phyloP scores from a whole-genome alignment of 2,329 filamentous ascomycete genomes.

The Periconia digitata region DNA sequence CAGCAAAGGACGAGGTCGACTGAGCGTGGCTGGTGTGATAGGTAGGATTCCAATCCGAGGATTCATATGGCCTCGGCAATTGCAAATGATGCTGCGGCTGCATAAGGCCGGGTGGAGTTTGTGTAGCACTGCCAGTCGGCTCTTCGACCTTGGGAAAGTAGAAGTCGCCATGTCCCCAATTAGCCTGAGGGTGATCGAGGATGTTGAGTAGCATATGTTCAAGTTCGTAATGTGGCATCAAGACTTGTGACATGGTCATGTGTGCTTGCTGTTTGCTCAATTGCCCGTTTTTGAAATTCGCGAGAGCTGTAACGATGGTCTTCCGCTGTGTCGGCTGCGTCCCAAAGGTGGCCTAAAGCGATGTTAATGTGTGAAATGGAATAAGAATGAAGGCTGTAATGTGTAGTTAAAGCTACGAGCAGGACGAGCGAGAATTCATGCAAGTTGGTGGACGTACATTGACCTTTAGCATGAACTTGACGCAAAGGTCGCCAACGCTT shows the following conservation, averaged over 20 bases:
- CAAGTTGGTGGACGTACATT: conserved; percentile 21
- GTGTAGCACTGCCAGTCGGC: background rate
- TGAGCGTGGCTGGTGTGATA: background rate
- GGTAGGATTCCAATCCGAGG: conserved; percentile 13
- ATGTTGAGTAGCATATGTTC: conserved; percentile 23
- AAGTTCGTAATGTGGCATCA: conserved; percentile 23
- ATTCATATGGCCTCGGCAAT: conserved; percentile 18
- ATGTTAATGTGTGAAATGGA: background rate
- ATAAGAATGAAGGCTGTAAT: too few species aligned
- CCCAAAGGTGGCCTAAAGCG: conserved; percentile 18
- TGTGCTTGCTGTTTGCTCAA: conserved; percentile 26
- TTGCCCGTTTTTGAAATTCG: conserved; percentile 16
- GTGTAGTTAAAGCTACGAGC: too few species aligned
- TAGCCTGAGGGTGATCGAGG: conserved; percentile 24
- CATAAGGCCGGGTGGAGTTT: conserved; percentile 19
- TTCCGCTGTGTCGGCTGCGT: conserved; percentile 19
- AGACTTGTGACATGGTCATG: conserved; percentile 16
- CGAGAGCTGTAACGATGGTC: conserved; percentile 18
- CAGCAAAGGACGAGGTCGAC: background rate
- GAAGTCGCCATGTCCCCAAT: conserved; percentile 24
- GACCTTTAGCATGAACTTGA: conserved; percentile 20
- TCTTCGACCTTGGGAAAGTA: conserved; percentile 3
- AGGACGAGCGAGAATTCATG: too few species aligned
- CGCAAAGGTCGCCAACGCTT: conserved; percentile 6
- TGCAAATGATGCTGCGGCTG: conserved; percentile 28